Conservation (phyloP, 2,329 filamentous ascomycete genomes). For the Fusarium oxysporum region DNA sequence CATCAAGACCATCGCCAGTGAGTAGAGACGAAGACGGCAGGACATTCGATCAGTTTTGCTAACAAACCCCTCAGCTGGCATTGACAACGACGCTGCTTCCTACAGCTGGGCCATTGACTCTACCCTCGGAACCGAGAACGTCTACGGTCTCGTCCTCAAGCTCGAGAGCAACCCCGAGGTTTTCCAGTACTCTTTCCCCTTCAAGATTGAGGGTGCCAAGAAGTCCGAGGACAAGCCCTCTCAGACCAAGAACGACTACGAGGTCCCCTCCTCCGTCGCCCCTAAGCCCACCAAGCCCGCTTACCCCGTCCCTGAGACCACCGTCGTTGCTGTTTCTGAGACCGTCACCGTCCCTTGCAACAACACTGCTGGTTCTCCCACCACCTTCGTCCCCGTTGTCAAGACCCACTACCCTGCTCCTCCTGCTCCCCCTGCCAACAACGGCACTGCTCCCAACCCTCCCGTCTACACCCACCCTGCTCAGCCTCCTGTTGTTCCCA, state of each 20-base stretch:
- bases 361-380: slow-evolving; percentile 40
- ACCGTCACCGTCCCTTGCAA: slow-evolving; percentile 42
- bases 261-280: slow-evolving; percentile 44
- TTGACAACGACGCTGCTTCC: slow-evolving; percentile 58
- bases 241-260: slow-evolving; percentile 20
- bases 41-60: neutral
- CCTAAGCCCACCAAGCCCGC: slow-evolving; percentile 34
- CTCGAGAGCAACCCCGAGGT: slow-evolving; percentile 59
- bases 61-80: slow-evolving; percentile 52
- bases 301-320: slow-evolving; percentile 39
- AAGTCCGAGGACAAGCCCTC: slow-evolving; percentile 22
- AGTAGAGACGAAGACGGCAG: slow-evolving; percentile 48
- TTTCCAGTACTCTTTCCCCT: slow-evolving; percentile 74
- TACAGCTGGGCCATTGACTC: slow-evolving; percentile 65
- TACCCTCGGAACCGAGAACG: slow-evolving; percentile 56
- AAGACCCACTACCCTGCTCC: slow-evolving; percentile 36
- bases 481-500: slow-evolving; percentile 43
- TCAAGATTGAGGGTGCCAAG: slow-evolving; percentile 59
- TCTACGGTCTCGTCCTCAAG: slow-evolving; percentile 69
- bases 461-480: slow-evolving; percentile 36
- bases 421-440: slow-evolving; percentile 33
- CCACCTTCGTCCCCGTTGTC: slow-evolving; percentile 39
- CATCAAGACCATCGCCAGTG: slow-evolving; percentile 62
- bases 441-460: slow-evolving; percentile 25
- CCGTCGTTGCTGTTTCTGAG: slow-evolving; percentile 33